Evolutionary conservation across 371 early-diverging fungal species (phyloP).

Genomic region (Blastocladiella emersonii): DNA sequence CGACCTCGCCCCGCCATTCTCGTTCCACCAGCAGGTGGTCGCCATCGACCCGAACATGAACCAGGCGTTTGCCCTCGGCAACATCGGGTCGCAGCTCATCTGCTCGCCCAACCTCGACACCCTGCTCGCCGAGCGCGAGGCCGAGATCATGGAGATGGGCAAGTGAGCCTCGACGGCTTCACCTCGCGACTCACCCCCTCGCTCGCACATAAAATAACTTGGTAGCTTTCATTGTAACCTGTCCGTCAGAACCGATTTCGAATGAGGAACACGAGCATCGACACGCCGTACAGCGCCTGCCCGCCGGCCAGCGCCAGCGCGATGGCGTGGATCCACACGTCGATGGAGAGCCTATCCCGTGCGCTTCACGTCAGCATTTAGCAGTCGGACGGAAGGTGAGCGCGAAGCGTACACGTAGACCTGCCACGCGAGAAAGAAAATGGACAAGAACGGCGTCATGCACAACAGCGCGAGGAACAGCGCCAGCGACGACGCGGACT

Average conservation of each 20-base stretch:
- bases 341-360: background rate
- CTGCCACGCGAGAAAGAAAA: background rate
- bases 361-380: too few relatives aligned
- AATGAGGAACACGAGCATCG: background rate
- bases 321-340: background rate
- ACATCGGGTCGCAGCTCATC: background rate
- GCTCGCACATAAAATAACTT: too few relatives aligned
- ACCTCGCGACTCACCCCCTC: too few relatives aligned
- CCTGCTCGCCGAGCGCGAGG: background rate
- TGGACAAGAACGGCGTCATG: background rate
- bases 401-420: background rate
- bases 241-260: too few relatives aligned
- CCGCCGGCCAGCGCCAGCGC: background rate
- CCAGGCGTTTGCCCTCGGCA: background rate
- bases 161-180: background rate
- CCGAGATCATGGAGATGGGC: background rate
- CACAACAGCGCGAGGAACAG: background rate
- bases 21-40: constrained; percentile 5
- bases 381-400: too few relatives aligned
- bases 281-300: background rate
- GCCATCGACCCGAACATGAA: background rate
- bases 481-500: background rate
- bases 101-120: constrained; percentile 1
- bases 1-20: constrained; percentile 1
- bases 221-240: too few relatives aligned